phyloP scores from a whole-genome alignment of 2,329 filamentous ascomycete genomes.

The Aspergillus luchuensis region DNA sequence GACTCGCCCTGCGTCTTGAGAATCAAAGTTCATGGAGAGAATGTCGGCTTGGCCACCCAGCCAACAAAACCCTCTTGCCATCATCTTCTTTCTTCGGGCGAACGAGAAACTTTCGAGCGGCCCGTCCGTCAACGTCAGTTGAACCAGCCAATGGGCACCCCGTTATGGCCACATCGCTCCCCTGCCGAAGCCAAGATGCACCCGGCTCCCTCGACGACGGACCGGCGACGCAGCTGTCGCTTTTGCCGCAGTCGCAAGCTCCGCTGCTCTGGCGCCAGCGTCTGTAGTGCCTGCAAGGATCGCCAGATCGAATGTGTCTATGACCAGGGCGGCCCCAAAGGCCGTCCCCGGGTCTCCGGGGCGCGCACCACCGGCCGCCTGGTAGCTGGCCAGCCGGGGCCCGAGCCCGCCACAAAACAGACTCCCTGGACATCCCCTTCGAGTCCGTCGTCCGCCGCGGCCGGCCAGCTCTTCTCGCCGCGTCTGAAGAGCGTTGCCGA shows the following conservation, averaged over 20 bases:
- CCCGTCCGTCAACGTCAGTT: background rate
- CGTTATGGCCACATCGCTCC: background rate
- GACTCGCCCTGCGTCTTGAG: background rate
- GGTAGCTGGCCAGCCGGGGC: background rate
- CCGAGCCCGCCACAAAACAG: background rate
- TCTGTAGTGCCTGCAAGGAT: slow-evolving; percentile 2
- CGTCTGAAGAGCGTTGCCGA: background rate
- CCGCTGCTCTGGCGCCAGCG: background rate
- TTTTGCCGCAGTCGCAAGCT: slow-evolving; percentile 4
- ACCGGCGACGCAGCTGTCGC: slow-evolving; percentile 3
- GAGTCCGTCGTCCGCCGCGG: background rate
- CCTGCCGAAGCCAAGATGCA: background rate
- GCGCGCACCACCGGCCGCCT: background rate
- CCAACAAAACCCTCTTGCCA: background rate
- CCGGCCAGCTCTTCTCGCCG: background rate
- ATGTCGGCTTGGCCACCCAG: background rate
- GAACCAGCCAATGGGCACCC: background rate
- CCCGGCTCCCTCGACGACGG: background rate
- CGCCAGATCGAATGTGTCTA: slow-evolving; percentile 1
- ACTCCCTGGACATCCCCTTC: background rate
- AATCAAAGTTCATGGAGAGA: background rate
- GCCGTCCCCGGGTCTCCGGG: background rate
- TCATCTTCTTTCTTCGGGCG: background rate
- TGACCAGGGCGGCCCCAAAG: background rate
- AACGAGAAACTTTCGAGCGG: too few relatives aligned